Base-by-base conservation (phyloP, 202 grass and related monocot genomes). In the Elaeis oleifera region DNA sequence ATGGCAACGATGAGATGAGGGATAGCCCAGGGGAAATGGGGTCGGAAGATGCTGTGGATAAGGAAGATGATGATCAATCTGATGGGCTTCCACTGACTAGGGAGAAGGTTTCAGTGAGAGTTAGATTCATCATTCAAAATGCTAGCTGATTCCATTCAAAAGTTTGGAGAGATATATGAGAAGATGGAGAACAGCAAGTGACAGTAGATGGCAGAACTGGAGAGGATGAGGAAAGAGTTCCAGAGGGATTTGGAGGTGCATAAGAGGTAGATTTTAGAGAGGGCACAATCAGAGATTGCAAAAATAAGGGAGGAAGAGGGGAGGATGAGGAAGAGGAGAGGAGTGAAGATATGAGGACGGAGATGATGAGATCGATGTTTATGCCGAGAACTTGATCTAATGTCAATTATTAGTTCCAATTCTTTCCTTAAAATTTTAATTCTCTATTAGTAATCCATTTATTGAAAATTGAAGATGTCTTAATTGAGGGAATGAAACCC, bases 221-320 rank as follows among this genome's bases (percentile, higher is more conserved):
- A 97, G 60, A 77, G 67, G 25, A 86, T 92, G 82, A 76, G 84
- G 67, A 89, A 24, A 76, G 88, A 97, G 67, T 84, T 91, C 51
- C 81, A 89, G 31, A 91, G 78, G 51, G 88, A 92, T 14, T 76
- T 92, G 22, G 84, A 91, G 51, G 67, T 62, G 16, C 86, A 74
- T 57, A 79, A 79, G 62, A 92, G 72, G 66, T 76, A 92, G 75
- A 92, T 91, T 82, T 69, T 97, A 68, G 79, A 80, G 52, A 91
- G 77, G 67, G 88, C 82, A 20, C 61, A 82, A 51, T 29, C 49
- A 1, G 88, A 92, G 71, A 85, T 20, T 20, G 20, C 20, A 20
- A 20, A 20, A 20, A 20, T 20, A 20, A 20, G 20, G 20, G 20
- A 20, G 20, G 20, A 20, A 20, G 20, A 20, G 20, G 20, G 20